Conservation (phyloP, 257 asterid species). For the Solanum sitiens region DNA sequence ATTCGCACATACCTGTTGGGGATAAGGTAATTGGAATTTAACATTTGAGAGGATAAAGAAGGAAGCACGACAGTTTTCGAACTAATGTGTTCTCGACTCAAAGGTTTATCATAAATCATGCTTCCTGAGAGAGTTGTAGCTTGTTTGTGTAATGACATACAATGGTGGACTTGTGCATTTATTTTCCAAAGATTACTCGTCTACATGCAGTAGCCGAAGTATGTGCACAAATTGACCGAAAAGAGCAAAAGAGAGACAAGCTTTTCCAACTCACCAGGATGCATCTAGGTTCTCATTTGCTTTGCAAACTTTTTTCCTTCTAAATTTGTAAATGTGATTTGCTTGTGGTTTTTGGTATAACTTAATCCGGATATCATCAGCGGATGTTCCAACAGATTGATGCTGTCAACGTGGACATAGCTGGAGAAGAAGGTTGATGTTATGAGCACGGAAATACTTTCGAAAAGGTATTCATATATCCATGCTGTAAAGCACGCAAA, state of each 20-base stretch:
- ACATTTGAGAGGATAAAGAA: not conserved
- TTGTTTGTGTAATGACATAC: not conserved
- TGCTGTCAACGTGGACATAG: constrained; percentile 53
- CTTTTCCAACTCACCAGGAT: constrained; percentile 58
- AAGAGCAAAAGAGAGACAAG: not conserved
- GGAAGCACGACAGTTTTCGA: not conserved
- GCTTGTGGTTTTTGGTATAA: constrained; percentile 84
- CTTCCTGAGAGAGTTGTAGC: not conserved
- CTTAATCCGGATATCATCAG: constrained; percentile 76
- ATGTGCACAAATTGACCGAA: not conserved
- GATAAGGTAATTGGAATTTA: not conserved
- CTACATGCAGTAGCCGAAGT: not conserved
- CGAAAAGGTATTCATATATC: not conserved
- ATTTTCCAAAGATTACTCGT: not conserved
- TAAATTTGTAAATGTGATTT: constrained; percentile 56
- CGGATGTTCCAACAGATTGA: constrained; percentile 95
- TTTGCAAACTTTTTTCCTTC: constrained; percentile 76
- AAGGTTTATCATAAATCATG: not conserved
- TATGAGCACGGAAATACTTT: not conserved
- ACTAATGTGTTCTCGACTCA: not conserved
- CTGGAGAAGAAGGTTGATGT: constrained; percentile 33
- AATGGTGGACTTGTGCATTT: not conserved
- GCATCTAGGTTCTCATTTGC: constrained; percentile 84
- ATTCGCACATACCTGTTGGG: constrained; percentile 51
- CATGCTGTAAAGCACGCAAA: not conserved